Percentiles rank a stretch among this genome's conserved stretches.
These are phyloP conservation scores for Telopea speciosissima DNA, from an alignment of 177 flowering plant genomes.

Conservation along the genomic window DNA sequence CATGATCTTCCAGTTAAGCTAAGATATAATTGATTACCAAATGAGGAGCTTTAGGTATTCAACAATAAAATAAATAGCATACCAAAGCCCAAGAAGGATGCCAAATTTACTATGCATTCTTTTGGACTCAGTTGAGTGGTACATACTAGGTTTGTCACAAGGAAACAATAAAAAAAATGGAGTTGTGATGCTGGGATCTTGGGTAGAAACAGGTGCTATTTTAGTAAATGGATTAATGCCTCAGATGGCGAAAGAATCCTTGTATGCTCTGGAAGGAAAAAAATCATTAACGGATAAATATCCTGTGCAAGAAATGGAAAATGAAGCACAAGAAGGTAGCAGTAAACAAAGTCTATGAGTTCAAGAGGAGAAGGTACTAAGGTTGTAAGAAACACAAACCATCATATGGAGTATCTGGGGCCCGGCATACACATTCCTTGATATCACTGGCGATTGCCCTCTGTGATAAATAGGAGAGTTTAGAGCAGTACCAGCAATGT, in stretches of 20 bases:
- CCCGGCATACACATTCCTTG: conserved; percentile 93
- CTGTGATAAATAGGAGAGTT: conserved; percentile 31
- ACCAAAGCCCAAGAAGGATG: neutral
- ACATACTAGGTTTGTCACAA: neutral
- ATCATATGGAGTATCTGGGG: conserved; percentile 94
- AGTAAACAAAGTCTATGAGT: neutral
- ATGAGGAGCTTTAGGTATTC: neutral
- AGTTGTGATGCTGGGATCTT: no score
- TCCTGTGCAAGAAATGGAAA: neutral
- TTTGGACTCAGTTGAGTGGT: neutral
- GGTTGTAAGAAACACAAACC: conserved; percentile 41
- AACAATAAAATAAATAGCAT: neutral
- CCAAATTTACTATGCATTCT: neutral
- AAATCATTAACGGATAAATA: neutral
- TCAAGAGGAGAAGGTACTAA: neutral
- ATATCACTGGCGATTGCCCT: conserved; percentile 86
- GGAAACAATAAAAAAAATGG: neutral
- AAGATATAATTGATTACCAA: neutral
- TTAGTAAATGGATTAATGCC: no score
- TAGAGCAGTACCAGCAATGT: conserved; percentile 6
- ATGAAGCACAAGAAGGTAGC: neutral
- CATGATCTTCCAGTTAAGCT: neutral
- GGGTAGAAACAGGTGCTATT: no score
- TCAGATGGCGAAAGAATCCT: no score
- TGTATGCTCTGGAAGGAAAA: no score